Evolutionary conservation across 2,329 filamentous ascomycete species (phyloP).

Genomic region (Ophiostoma sp.): DNA sequence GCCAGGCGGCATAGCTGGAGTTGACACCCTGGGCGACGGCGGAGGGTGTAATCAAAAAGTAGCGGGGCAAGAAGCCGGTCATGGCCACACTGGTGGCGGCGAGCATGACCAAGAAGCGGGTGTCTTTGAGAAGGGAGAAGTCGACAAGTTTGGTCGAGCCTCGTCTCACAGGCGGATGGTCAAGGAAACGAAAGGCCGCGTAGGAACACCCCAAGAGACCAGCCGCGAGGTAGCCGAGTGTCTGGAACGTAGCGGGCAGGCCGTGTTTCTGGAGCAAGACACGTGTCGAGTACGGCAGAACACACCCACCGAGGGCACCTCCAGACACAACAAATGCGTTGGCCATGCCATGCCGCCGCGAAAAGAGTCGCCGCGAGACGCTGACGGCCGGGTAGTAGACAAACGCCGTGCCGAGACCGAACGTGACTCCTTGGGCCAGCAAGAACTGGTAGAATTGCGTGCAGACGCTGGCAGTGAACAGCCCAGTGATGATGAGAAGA

Average conservation of each 20-base stretch:
- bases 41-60: background rate
- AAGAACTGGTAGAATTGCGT: background rate
- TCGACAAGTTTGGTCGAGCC: background rate
- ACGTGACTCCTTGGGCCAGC: background rate
- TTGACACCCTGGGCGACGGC: slow-evolving; percentile 5
- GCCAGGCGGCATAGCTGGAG: background rate
- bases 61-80: slow-evolving; percentile 10
- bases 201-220: background rate
- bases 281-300: slow-evolving; percentile 3
- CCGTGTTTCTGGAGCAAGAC: background rate
- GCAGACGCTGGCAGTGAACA: background rate
- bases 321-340: background rate
- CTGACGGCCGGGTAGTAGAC: slow-evolving; percentile 17
- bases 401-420: background rate
- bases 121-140: background rate
- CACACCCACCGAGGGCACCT: background rate
- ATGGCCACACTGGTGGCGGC: slow-evolving; percentile 1
- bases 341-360: background rate
- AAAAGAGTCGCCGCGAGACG: background rate
- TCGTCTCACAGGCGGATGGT: background rate
- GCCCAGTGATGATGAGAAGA: background rate
- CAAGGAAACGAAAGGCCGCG: background rate
- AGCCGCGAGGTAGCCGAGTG: background rate
- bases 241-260: background rate
- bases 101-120: background rate